Evolutionary conservation across 495 filamentous ascomycete genomes (phyloP), one percentile per base, ranked within the genome.

Genomic region (Penicillium taxi): DNA sequence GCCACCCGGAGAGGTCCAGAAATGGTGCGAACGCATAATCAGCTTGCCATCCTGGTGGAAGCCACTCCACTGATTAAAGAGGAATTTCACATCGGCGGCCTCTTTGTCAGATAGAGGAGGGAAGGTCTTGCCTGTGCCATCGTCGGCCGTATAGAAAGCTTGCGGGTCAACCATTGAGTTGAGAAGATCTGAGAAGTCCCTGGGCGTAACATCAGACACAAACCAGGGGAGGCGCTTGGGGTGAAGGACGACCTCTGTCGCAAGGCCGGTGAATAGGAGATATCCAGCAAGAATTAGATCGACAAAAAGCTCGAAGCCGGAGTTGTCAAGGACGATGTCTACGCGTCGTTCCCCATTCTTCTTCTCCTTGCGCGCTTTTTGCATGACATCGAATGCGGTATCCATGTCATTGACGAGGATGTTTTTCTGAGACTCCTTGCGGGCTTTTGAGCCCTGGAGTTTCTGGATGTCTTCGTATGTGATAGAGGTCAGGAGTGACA

Each of bases 201-300:
- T 70, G 0, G 88, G 86, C 8, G 94, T 59, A 9, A 96, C 91
- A 48, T 98, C 91, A 0, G 86, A 94, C 29, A 98, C 91, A 47
- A 96, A 98, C 91, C 91, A 98, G 0, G 91, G 91, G 34, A 96
- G 83, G 22, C 76, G 75, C 61, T 98, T 98, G 4, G 91, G 86
- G 54, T 94, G 87, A 6, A 98, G 74, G n/a, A 95, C 78, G 9
- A 96, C 70, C 5, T 73, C 77, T 0, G 89, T 94, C 1, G 90
- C 91, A 12, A 98, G 70, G 0, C 81, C 83, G 3, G 84, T 62
- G 0, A 81, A 77, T 5, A 98, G 68, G 3, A 98, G 69, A 52
- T 91, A 98, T 2, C 87, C 91, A 4, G 83, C 88, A 2, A 98
- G 70, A 28, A 96, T 80, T 8, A 96, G 68, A 51, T 98, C 91